Conservation (phyloP, 1,139 yeast genomes). For the Geotrichum bryndzae region DNA sequence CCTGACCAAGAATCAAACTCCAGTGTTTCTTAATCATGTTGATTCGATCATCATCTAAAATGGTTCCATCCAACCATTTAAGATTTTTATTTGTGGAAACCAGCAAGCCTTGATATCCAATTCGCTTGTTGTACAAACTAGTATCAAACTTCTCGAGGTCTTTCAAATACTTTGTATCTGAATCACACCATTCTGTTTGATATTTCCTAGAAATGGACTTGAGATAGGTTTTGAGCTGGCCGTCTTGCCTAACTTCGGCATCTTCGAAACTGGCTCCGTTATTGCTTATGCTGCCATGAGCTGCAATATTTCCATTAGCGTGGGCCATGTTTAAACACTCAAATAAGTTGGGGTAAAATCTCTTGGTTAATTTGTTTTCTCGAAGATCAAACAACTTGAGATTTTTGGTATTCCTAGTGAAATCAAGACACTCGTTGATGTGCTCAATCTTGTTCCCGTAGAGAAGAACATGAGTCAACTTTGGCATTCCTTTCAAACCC, state of each 20-base stretch:
- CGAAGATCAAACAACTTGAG: conserved; percentile 32
- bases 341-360: conserved; percentile 28
- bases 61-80: conserved; percentile 13
- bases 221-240: not conserved
- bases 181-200: not conserved
- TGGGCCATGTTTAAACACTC: not conserved
- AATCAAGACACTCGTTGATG: conserved; percentile 24
- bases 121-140: not conserved
- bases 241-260: not conserved
- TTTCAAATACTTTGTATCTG: not conserved
- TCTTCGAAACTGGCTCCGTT: not conserved
- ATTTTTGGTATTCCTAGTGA: conserved; percentile 20
- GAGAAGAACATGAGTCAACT: conserved; percentile 31
- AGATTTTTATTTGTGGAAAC: conserved; percentile 4
- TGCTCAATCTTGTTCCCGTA: conserved; percentile 28
- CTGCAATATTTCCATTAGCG: not conserved
- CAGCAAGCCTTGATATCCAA: conserved; percentile 11
- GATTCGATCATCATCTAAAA: not conserved
- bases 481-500: conserved; percentile 28
- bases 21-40: not conserved
- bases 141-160: not conserved
- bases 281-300: conserved; percentile 7
- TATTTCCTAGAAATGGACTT: not conserved
- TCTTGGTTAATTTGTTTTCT: conserved; percentile 30
- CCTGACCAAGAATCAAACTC: not conserved